A percentile compares a stretch with the other conserved stretches of the same genome.
phyloP scores from a whole-genome alignment of 75 land plant genomes.

The Cunninghamia lanceolata region DNA sequence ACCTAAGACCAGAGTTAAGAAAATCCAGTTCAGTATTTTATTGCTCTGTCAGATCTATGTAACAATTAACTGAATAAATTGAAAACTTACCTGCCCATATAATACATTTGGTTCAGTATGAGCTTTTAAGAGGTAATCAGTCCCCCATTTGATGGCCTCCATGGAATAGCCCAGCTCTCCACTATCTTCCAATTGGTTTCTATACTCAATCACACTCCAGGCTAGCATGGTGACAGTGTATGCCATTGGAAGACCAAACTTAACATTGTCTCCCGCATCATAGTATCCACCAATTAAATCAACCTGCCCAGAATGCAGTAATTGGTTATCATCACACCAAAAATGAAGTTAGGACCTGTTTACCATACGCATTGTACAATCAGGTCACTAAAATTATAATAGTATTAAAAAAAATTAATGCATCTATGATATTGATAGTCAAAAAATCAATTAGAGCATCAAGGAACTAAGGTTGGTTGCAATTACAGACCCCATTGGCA shows the following conservation, averaged over 20 bases:
- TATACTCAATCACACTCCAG: constrained; percentile 59
- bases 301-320: constrained; percentile 14
- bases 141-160: constrained; percentile 63
- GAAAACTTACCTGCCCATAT: constrained; percentile 43
- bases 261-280: constrained; percentile 64
- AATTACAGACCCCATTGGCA: constrained; percentile 4
- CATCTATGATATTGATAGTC: not conserved
- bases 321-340: not conserved
- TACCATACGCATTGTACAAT: not conserved
- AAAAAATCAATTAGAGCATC: not conserved
- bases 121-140: constrained; percentile 57
- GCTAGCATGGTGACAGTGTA: constrained; percentile 61
- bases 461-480: too few relatives aligned
- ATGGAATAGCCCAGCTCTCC: constrained; percentile 44
- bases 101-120: constrained; percentile 50
- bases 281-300: constrained; percentile 62
- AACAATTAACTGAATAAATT: not conserved
- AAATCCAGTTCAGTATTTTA: not conserved
- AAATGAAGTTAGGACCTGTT: too few relatives aligned
- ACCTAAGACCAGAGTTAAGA: constrained; percentile 20
- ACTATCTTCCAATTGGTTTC: constrained; percentile 22
- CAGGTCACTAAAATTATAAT: not conserved
- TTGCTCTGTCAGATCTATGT: not conserved
- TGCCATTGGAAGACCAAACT: constrained; percentile 63
- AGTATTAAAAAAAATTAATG: not conserved